Conservation (phyloP, 2,329 filamentous ascomycete genomes). For the Penicillium expansum region DNA sequence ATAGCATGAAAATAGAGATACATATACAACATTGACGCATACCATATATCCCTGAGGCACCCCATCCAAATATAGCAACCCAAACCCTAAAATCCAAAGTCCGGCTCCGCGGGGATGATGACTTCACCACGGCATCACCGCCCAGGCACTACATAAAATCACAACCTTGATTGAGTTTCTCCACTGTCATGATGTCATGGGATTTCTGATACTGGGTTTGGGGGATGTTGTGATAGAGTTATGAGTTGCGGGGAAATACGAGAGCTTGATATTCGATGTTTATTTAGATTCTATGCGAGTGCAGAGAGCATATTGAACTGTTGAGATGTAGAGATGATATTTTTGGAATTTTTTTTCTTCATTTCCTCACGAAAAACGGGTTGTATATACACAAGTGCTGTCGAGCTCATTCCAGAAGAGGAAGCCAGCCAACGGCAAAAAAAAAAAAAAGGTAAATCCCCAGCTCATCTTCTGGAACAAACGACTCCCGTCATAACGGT, state of each 20-base stretch:
- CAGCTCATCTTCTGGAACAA: slow-evolving; percentile 15
- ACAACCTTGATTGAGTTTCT: neutral
- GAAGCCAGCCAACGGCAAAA: neutral
- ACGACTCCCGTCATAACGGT: slow-evolving; percentile 25
- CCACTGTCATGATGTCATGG: slow-evolving; percentile 1
- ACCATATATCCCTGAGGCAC: neutral
- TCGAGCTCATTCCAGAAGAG: neutral
- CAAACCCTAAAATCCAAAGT: neutral
- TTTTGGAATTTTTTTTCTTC: slow-evolving; percentile 14
- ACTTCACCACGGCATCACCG: neutral
- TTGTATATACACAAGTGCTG: slow-evolving; percentile 20
- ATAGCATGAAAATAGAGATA: too few species aligned
- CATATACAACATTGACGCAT: neutral
- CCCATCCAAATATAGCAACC: neutral
- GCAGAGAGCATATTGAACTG: neutral
- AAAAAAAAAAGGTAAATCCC: slow-evolving; percentile 1
- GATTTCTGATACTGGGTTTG: neutral
- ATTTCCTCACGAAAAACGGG: slow-evolving; percentile 5
- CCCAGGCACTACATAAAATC: neutral
- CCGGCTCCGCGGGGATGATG: neutral
- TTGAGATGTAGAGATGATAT: neutral
- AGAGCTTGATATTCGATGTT: neutral
- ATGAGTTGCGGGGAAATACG: too few species aligned
- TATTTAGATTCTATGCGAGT: neutral
- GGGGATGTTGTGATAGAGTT: neutral